Evolutionary conservation across 1,284 basidiomycete species (phyloP).

Genomic region (Pyrrhoderma noxium): DNA sequence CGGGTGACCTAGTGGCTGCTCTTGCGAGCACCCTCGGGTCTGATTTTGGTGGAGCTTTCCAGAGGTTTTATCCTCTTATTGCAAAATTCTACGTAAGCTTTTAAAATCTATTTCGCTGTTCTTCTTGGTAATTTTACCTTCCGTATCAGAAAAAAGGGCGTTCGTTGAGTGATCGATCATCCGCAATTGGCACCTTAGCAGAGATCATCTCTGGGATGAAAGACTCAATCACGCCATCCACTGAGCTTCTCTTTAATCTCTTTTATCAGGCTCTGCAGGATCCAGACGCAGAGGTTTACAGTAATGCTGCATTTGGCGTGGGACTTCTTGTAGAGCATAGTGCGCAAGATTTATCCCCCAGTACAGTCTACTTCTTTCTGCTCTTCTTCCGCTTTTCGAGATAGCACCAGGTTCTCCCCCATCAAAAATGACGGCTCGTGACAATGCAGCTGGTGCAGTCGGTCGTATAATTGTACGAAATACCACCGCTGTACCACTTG

Average conservation of each 20-base stretch:
- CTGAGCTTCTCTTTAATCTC: conserved; percentile 76
- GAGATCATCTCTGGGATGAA: conserved; percentile 96
- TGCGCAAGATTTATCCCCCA: conserved; percentile 78
- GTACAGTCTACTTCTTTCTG: conserved; percentile 72
- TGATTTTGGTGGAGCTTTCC: conserved; percentile 84
- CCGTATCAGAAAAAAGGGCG: conserved; percentile 67
- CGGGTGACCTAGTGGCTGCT: conserved; percentile 90
- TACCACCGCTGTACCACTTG: conserved; percentile 76
- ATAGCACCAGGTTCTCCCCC: conserved; percentile 54
- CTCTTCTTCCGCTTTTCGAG: conserved; percentile 80
- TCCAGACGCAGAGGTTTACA: conserved; percentile 85
- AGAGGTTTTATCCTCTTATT: conserved; percentile 84
- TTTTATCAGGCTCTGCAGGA: conserved; percentile 83
- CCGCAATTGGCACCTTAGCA: conserved; percentile 89
- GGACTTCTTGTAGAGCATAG: conserved; percentile 92
- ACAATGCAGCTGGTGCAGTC: conserved; percentile 94
- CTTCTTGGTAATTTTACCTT: background rate
- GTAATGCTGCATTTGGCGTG: conserved; percentile 92
- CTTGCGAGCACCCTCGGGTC: conserved; percentile 81
- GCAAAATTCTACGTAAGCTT: conserved; percentile 84
- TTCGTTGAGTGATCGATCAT: conserved; percentile 86
- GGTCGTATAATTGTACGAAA: conserved; percentile 86
- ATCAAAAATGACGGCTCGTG: conserved; percentile 77
- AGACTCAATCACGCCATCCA: conserved; percentile 78
- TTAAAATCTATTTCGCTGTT: background rate